Evolutionary conservation across 106 monocot species (phyloP).

Genomic region (Dioscorea alata): DNA sequence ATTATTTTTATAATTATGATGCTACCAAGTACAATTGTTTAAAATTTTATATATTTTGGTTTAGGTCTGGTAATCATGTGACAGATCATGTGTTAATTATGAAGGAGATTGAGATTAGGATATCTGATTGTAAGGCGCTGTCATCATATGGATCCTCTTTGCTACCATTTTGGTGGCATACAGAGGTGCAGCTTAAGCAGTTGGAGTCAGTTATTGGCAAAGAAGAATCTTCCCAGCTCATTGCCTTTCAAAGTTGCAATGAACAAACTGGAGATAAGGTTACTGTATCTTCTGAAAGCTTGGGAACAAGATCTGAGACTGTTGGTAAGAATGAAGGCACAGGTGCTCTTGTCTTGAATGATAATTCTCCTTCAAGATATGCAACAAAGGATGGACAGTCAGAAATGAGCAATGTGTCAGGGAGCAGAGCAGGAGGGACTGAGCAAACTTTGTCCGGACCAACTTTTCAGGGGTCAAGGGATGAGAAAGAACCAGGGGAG

Average conservation of each 20-base stretch:
- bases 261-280: background rate
- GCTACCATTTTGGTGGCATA: slow-evolving; percentile 95
- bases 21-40: no score
- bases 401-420: slow-evolving; percentile 7
- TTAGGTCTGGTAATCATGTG: slow-evolving; percentile 22
- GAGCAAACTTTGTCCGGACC: background rate
- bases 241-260: background rate
- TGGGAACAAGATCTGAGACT: slow-evolving; percentile 9
- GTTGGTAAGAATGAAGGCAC: slow-evolving; percentile 6
- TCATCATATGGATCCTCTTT: slow-evolving; percentile 73
- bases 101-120: slow-evolving; percentile 77
- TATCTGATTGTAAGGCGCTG: slow-evolving; percentile 82
- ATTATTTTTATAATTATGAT: background rate
- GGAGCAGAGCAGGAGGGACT: slow-evolving; percentile 7
- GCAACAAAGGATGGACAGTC: slow-evolving; percentile 1
- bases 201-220: slow-evolving; percentile 48
- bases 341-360: background rate
- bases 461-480: slow-evolving; percentile 1
- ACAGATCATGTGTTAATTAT: slow-evolving; percentile 29
- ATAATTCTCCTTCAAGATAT: background rate
- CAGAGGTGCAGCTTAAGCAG: slow-evolving; percentile 50
- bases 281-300: no score
- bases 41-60: slow-evolving; percentile 1
- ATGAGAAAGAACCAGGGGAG: slow-evolving; percentile 7
- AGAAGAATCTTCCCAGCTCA: slow-evolving; percentile 27